Percentiles rank a stretch among this genome's conserved stretches.
phyloP scores from a whole-genome alignment of 73 alveolate species.

The Symbiodinium pilosum region DNA sequence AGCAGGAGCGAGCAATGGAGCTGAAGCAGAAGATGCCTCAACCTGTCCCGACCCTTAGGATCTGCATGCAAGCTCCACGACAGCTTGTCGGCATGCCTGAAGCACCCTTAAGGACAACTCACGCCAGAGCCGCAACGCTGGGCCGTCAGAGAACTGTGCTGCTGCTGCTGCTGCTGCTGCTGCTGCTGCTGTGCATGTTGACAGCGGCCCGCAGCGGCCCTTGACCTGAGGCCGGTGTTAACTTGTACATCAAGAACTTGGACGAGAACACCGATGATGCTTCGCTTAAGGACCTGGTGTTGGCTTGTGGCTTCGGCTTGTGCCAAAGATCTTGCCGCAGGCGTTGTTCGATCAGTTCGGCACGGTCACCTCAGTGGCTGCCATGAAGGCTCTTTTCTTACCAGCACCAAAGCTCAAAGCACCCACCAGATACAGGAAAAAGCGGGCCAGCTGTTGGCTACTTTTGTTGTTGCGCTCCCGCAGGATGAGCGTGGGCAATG shows the following conservation, averaged over 20 bases:
- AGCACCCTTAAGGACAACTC: not conserved
- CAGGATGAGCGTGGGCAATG: not conserved
- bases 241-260: slow-evolving; percentile 38
- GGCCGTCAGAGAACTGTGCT: slow-evolving; percentile 11
- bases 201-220: not conserved
- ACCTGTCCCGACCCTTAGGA: not conserved
- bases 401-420: not conserved
- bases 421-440: not conserved
- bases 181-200: not conserved
- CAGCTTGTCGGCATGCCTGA: not conserved
- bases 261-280: slow-evolving; percentile 34
- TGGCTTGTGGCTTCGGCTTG: not conserved
- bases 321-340: not conserved
- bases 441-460: not conserved
- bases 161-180: not conserved
- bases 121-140: not conserved
- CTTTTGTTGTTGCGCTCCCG: not conserved
- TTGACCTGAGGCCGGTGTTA: not conserved
- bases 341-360: slow-evolving; percentile 35
- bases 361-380: slow-evolving; percentile 37
- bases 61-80: not conserved
- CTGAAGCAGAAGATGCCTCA: slow-evolving; percentile 31
- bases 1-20: slow-evolving; percentile 7
- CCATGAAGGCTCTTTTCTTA: not conserved
- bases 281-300: not conserved